Conservation (phyloP, 306 rosid species). For the Quercus engelmannii region DNA sequence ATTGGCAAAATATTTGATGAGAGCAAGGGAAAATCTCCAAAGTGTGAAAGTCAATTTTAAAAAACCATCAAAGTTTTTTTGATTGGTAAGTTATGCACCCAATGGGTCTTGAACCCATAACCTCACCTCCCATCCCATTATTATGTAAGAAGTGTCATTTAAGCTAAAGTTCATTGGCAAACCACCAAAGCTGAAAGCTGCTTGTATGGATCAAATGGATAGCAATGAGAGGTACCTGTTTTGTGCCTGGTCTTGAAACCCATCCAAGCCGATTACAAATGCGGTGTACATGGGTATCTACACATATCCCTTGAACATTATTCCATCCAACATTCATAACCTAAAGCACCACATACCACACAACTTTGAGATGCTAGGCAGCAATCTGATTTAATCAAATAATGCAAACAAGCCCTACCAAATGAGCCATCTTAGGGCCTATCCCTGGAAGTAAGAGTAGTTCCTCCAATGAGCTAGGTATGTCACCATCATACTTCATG, state of each 20-base stretch:
- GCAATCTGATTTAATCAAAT: slow-evolving; percentile 11
- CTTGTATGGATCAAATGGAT: slow-evolving; percentile 9
- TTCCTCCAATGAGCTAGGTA: slow-evolving; percentile 77
- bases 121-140: no score
- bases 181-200: slow-evolving; percentile 4
- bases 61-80: no score
- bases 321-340: slow-evolving; percentile 95
- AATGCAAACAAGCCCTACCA: slow-evolving; percentile 45
- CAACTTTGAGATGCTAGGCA: slow-evolving; percentile 16
- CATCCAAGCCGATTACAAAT: slow-evolving; percentile 93
- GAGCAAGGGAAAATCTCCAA: not conserved
- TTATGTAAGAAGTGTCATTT: not conserved
- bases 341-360: slow-evolving; percentile 35
- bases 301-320: slow-evolving; percentile 93
- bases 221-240: slow-evolving; percentile 51
- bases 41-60: not conserved
- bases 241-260: slow-evolving; percentile 69
- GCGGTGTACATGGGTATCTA: slow-evolving; percentile 93
- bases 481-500: slow-evolving; percentile 73
- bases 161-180: not conserved
- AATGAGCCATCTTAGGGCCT: slow-evolving; percentile 98
- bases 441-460: slow-evolving; percentile 91
- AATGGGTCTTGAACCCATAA: no score
- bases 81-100: no score
- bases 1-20: not conserved